Evolutionary conservation across 805 yeast species (phyloP).

Genomic region (Saccharomycopsis vini): DNA sequence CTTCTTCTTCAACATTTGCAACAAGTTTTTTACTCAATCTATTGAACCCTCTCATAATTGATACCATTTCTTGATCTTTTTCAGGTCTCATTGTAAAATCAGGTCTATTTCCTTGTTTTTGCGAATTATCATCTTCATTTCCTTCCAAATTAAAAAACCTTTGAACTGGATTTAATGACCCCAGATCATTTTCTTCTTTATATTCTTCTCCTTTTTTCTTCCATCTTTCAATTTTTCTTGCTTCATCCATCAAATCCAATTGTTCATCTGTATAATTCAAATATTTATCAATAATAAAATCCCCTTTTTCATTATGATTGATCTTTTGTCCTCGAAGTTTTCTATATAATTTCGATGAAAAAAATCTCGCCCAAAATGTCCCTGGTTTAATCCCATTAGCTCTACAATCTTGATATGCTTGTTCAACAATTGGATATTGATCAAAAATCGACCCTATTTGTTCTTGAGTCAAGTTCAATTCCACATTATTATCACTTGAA

Average conservation of each 20-base stretch:
- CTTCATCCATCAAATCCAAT: constrained; percentile 20
- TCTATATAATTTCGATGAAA: constrained; percentile 81
- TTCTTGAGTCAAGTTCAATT: constrained; percentile 85
- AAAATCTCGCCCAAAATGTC: constrained; percentile 94
- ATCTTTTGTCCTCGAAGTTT: constrained; percentile 84
- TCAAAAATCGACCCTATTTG: constrained; percentile 83
- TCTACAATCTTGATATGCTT: constrained; percentile 80
- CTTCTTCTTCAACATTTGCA: constrained; percentile 37
- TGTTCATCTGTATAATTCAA: constrained; percentile 59
- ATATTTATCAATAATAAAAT: constrained; percentile 76
- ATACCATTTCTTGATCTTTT: constrained; percentile 43
- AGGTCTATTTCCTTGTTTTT: constrained; percentile 67
- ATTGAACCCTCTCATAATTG: constrained; percentile 82
- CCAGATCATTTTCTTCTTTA: constrained; percentile 28
- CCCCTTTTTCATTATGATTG: constrained; percentile 69
- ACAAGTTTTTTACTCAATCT: constrained; percentile 78
- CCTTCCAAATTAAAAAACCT: constrained; percentile 73
- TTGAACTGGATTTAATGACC: constrained; percentile 30
- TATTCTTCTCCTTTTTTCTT: constrained; percentile 22
- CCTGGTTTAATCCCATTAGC: constrained; percentile 88
- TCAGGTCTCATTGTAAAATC: constrained; percentile 79
- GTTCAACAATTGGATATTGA: constrained; percentile 84
- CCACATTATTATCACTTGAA: constrained; percentile 84
- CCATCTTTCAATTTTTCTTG: constrained; percentile 14
- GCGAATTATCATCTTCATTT: constrained; percentile 73